These are phyloP conservation scores for Fusarium vanettenii DNA, from an alignment of 2,329 filamentous ascomycete genomes.

Conservation along the genomic window DNA sequence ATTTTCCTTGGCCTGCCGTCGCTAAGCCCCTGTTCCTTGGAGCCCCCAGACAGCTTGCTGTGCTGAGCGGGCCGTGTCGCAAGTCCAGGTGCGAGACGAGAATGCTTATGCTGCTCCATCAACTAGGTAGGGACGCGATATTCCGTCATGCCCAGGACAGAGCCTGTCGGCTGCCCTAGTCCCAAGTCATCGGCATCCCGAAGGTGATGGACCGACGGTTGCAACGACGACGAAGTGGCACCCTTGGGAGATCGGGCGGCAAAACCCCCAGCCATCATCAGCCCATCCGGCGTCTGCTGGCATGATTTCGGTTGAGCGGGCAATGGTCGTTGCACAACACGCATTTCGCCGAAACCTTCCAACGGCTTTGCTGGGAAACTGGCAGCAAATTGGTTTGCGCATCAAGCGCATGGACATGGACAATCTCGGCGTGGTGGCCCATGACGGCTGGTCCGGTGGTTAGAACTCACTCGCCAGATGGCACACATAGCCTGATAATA, in stretches of 20 bases:
- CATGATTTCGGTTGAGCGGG: slow-evolving; percentile 22
- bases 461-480: not conserved
- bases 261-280: slow-evolving; percentile 10
- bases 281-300: slow-evolving; percentile 15
- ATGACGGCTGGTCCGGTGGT: not conserved
- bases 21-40: slow-evolving; percentile 17
- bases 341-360: slow-evolving; percentile 4
- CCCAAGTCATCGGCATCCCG: not conserved
- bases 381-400: not conserved
- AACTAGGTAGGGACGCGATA: not conserved
- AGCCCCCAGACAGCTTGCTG: slow-evolving; percentile 21
- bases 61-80: slow-evolving; percentile 15
- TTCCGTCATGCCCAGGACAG: not conserved
- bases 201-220: not conserved
- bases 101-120: slow-evolving; percentile 14
- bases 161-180: slow-evolving; percentile 1
- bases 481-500: not conserved
- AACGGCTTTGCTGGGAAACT: slow-evolving; percentile 1
- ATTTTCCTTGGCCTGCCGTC: slow-evolving; percentile 5
- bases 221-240: not conserved
- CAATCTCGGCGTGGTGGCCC: not conserved
- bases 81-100: slow-evolving; percentile 10
- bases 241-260: slow-evolving; percentile 7
- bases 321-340: slow-evolving; percentile 2
- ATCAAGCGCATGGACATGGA: not conserved